A percentile compares a stretch with the other conserved stretches of the same genome.
Conservation (phyloP, 495 filamentous ascomycete genomes). For the Hyaloscypha hepaticicola region DNA sequence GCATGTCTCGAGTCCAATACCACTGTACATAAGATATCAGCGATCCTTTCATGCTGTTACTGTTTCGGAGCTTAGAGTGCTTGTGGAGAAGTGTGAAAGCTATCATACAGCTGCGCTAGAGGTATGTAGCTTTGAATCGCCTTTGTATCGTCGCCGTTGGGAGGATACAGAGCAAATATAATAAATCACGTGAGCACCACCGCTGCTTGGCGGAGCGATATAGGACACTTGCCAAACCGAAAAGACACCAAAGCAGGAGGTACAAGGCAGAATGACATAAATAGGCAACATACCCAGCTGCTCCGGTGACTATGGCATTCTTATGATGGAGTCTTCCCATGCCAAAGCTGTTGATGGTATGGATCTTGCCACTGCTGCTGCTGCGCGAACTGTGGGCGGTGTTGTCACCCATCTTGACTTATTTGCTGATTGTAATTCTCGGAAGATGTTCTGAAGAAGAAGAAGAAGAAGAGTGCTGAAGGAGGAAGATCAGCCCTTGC, state of each 20-base stretch:
- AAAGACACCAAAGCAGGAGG: not conserved
- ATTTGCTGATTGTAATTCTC: not conserved
- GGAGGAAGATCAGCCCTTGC: slow-evolving; percentile 7
- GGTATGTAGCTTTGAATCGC: not conserved
- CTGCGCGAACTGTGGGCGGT: slow-evolving; percentile 12
- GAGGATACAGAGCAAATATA: not conserved
- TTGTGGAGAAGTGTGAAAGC: not conserved
- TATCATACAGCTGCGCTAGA: not conserved
- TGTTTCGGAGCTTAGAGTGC: not conserved
- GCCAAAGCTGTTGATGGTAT: slow-evolving; percentile 33
- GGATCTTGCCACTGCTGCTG: slow-evolving; percentile 17
- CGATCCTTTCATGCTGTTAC: not conserved
- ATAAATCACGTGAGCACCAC: not conserved
- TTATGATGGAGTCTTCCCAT: slow-evolving; percentile 78
- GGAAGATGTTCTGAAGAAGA: slow-evolving; percentile 6
- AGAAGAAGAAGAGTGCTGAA: too few species aligned
- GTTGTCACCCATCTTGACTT: slow-evolving; percentile 18
- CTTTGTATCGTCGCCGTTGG: not conserved
- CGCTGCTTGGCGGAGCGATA: not conserved
- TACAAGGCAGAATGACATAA: not conserved
- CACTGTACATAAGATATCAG: slow-evolving; percentile 48
- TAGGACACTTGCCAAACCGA: not conserved
- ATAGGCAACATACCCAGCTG: slow-evolving; percentile 68
- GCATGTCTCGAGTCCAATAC: slow-evolving; percentile 92
- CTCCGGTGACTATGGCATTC: slow-evolving; percentile 92